Evolutionary conservation across 495 filamentous ascomycete species (phyloP).

Genomic region (Xylaria acuta): DNA sequence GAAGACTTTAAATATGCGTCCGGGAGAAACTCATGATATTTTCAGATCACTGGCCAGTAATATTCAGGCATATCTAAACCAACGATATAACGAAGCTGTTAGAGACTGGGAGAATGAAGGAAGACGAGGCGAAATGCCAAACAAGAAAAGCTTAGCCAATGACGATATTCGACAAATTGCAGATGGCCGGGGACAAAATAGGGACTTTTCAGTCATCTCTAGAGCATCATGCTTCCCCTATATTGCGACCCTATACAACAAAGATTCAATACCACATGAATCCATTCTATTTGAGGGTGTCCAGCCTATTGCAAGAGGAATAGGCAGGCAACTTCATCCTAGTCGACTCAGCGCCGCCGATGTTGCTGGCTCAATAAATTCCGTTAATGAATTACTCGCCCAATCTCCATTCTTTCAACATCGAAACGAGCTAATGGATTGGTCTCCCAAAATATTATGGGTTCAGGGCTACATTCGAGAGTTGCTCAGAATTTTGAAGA

Average conservation of each 20-base stretch:
- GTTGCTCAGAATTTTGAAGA: neutral
- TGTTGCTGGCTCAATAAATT: neutral
- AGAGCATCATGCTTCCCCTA: conserved; percentile 7
- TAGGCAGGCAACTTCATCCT: neutral
- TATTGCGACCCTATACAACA: neutral
- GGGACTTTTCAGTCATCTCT: neutral
- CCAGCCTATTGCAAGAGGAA: neutral
- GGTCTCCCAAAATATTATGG: neutral
- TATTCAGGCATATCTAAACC: neutral
- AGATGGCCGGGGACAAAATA: neutral
- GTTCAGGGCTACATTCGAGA: neutral
- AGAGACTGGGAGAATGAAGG: neutral
- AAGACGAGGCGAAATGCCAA: neutral
- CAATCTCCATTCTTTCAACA: neutral
- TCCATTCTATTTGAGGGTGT: neutral
- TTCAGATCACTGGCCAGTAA: neutral
- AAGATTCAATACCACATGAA: too few species aligned
- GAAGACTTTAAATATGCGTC: neutral
- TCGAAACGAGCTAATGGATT: neutral
- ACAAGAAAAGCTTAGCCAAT: neutral
- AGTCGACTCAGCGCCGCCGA: neutral
- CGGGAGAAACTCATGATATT: neutral
- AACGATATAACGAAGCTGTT: neutral
- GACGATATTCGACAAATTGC: neutral
- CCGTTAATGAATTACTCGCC: neutral